A percentile compares a stretch with the other conserved stretches of the same genome.
These are phyloP conservation scores for Apiotrichum veenhuisii DNA, from an alignment of 1,284 basidiomycete genomes.

Conservation along the genomic window DNA sequence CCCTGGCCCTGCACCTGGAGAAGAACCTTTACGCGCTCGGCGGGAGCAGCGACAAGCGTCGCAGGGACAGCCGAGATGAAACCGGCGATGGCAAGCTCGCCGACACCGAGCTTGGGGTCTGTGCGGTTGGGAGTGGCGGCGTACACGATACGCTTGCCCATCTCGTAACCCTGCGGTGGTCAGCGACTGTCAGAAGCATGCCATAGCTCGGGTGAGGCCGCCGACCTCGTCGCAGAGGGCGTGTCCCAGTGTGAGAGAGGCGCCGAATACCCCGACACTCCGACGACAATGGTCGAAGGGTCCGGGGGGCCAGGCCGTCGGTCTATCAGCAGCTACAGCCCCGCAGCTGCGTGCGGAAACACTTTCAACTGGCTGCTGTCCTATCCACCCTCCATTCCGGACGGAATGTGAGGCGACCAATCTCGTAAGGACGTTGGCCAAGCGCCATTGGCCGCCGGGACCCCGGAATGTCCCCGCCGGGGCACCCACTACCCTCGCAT, in stretches of 20 bases:
- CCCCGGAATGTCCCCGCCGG: conserved; percentile 1
- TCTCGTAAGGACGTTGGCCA: background rate
- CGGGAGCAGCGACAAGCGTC: conserved; percentile 87
- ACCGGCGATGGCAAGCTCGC: conserved; percentile 86
- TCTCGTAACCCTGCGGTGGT: conserved; percentile 74
- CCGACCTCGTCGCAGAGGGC: too few relatives aligned
- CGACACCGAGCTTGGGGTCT: conserved; percentile 60
- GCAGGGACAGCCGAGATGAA: conserved; percentile 93
- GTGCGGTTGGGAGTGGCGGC: conserved; percentile 51
- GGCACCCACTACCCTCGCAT: too few relatives aligned
- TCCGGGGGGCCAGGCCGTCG: too few relatives aligned
- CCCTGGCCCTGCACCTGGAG: conserved; percentile 92
- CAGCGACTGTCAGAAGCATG: too few relatives aligned
- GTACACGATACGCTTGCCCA: conserved; percentile 84
- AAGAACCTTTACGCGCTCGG: conserved; percentile 95
- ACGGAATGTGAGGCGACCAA: too few relatives aligned
- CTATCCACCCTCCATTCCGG: too few relatives aligned
- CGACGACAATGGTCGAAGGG: background rate
- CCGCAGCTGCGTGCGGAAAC: too few relatives aligned
- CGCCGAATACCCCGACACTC: background rate
- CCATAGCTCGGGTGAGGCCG: too few relatives aligned
- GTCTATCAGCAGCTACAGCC: too few relatives aligned
- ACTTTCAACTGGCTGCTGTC: too few relatives aligned
- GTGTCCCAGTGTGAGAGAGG: too few relatives aligned
- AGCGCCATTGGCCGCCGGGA: background rate